Conservation (phyloP, 1,284 basidiomycete species). For the Apiotrichum brassicae region DNA sequence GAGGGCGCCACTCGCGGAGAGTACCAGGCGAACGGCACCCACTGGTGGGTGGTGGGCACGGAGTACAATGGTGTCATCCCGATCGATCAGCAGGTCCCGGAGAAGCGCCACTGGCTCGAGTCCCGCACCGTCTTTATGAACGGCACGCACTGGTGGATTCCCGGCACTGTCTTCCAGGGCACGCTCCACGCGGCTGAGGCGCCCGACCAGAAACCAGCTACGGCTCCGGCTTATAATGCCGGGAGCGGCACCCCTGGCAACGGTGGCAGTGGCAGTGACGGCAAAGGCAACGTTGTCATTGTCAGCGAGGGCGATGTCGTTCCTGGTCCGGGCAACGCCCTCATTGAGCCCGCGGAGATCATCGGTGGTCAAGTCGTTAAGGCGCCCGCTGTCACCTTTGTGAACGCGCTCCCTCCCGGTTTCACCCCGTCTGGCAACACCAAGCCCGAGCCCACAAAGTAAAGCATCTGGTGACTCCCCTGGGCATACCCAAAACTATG, state of each 20-base stretch:
- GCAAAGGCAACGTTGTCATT: not conserved
- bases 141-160: slow-evolving; percentile 8
- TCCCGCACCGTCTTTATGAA: slow-evolving; percentile 2
- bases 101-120: slow-evolving; percentile 1
- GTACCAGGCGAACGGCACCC: not conserved
- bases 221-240: too few species aligned
- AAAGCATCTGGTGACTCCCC: too few species aligned
- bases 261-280: too few species aligned
- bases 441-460: not conserved
- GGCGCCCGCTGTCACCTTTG: not conserved
- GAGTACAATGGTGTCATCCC: not conserved
- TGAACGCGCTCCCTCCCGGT: not conserved
- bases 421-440: not conserved
- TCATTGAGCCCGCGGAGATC: not conserved
- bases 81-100: not conserved
- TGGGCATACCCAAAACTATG: too few species aligned
- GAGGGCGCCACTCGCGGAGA: not conserved
- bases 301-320: not conserved
- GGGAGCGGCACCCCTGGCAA: too few species aligned
- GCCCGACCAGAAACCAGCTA: not conserved
- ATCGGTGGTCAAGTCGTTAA: not conserved
- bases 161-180: slow-evolving; percentile 3
- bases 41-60: not conserved
- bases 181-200: not conserved
- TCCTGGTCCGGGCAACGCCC: not conserved